Evolutionary conservation across 2,329 filamentous ascomycete species (phyloP).

Genomic region (Dactylellina cionopaga): DNA sequence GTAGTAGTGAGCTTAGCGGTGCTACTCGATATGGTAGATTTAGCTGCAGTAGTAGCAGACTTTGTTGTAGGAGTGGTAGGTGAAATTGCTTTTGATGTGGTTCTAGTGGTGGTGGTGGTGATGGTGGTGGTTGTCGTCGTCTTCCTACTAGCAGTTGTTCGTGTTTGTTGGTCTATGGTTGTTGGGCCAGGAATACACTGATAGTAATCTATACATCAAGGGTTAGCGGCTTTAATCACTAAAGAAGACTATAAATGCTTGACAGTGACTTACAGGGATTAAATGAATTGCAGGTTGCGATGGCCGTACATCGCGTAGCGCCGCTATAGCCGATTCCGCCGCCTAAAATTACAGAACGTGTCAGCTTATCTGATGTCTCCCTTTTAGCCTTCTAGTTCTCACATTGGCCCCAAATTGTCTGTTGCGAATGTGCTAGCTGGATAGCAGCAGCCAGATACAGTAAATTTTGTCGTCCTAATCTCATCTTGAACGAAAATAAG

Average conservation of each 20-base stretch:
- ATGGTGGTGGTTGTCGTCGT: not conserved
- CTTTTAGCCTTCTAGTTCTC: not conserved
- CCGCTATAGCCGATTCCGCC: not conserved
- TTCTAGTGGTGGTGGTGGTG: not conserved
- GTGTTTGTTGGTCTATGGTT: not conserved
- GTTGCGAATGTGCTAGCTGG: not conserved
- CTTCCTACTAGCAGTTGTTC: not conserved
- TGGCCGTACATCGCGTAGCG: not conserved
- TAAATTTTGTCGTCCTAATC: too few relatives aligned
- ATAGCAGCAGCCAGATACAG: not conserved
- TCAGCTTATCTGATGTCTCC: not conserved
- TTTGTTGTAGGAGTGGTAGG: not conserved
- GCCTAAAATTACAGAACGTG: not conserved
- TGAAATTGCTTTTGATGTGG: slow-evolving; percentile 2
- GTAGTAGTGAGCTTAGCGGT: not conserved
- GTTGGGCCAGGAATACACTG: not conserved
- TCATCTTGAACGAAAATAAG: too few relatives aligned
- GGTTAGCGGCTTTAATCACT: not conserved
- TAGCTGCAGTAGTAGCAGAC: not conserved
- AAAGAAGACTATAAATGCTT: not conserved
- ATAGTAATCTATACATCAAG: not conserved
- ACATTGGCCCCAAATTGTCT: not conserved
- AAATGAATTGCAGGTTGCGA: not conserved
- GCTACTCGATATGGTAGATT: not conserved
- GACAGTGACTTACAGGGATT: not conserved